Base-by-base conservation (phyloP, 805 yeast genomes). In the Ogataea philodendri region DNA sequence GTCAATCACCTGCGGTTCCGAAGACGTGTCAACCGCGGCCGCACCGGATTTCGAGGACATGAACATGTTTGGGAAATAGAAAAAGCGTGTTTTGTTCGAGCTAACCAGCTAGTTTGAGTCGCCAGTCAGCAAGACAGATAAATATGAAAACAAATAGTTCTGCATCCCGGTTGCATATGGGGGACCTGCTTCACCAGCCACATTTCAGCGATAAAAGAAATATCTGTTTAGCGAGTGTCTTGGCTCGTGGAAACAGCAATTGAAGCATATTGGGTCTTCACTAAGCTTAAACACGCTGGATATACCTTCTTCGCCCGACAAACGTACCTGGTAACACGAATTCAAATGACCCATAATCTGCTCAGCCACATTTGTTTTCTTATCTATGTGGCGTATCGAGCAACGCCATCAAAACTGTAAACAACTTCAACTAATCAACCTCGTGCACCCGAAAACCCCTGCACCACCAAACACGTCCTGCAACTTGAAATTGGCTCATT, bases 1-100 rank as follows among this genome's bases (percentile, higher is more conserved):
- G 28, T 53, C 58, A 13, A 53, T 37, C 25, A 51, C 46, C 24
- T 35, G 32, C 15, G 46, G 47, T 34, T 39, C 30, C 17, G 13
- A 17, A 22, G 30, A 26, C 17, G 35, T 11, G 22, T 13, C 23
- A 13, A 13, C 26, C 21, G 11, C 31, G 24, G 21, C 30, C 13
- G 18, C 32, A 17, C 5, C 32, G 23, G 15, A 27, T 18, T 27
- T 22, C 26, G 29, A 33, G 18, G 30, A 24, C n/a, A 29, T 28
- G 15, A 35, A 18, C 39, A 35, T 35, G 15, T 23, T 24, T 11
- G 19, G 13, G 15, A 16, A 29, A 21, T 18, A 22, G 5, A 28
- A 9, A 10, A 20, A 9, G 22, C 13, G 24, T 23, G 14, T 23
- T 29, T 18, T 13, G 25, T 29, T 35, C 29, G 20, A 35, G 39